Base-by-base conservation (phyloP, 2,329 filamentous ascomycete species). In the Diaporthe ilicicola region DNA sequence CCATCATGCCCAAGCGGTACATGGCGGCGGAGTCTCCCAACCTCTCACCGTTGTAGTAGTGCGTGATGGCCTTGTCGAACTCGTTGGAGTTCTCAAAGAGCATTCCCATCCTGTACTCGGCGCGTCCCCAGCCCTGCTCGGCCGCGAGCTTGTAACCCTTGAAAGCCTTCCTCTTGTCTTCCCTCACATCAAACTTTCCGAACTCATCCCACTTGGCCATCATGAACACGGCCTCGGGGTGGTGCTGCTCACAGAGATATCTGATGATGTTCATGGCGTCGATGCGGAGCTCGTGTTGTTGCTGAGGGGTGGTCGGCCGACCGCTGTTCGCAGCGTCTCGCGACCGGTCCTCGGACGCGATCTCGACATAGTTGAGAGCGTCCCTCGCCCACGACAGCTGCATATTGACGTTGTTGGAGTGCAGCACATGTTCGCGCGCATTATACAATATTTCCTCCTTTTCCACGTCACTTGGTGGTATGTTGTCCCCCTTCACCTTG, bases 31-130 rank as follows among this genome's bases (percentile, higher is more conserved):
- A 97, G 82, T 99, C 96, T 29, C 91, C 91, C 75, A 91, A 85
- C 62, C 90, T 88, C 62, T 96, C 91, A 62, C 96, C 96, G 59
- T 89, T 88, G 74, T 94, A 90, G 82, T 98, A 99, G 81, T 98
- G 95, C 77, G 92, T 91, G 78, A 98, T 91, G 7, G 96, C 96
- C 80, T 97, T 98, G 73, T 91, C 88, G 72, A 94, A 92, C 78
- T 99, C 95, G 78, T 97, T 97, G 5, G 94, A 95, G 80, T 93
- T 94, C 82, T 99, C 96, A 79, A 95, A 98, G 70, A 98, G 92
- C 95, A 98, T 99, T 73, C 96, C 96, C 83, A 99, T 97, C 56
- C 96, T 91, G 81, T 99, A 99, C 81, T 98, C 94, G 24, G 96
- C 95, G 76, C 96, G 88, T 27, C 92, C 90, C 82, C 95, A 97